Base-by-base conservation (phyloP, 1,284 basidiomycete species). In the Sanghuangporus sanghuang region DNA sequence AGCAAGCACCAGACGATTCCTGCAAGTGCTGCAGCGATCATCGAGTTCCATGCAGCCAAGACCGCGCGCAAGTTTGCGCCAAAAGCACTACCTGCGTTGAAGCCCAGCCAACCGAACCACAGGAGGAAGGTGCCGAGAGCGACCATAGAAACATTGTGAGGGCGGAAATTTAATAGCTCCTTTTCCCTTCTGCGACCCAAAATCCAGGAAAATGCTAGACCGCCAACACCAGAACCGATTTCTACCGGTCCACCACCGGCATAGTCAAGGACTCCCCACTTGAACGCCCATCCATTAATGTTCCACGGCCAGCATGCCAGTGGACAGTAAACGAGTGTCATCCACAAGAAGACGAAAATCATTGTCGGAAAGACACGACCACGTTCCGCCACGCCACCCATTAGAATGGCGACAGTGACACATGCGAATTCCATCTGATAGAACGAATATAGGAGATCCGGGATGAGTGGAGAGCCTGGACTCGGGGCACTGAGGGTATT, bases 231-330 rank as follows among this genome's bases (percentile, higher is more conserved):
- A 63, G 92, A 95, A 57, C 90, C 90, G 68, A 97, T 94, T 75
- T 98, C 94, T 70, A 97, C 93, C 38, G 95, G 95, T 7, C 93
- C 93, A 50, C 95, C 95, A 57, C 95, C 87, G 59, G 89, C 87
- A 70, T 88, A 95, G 76, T 97, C 95, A 52, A 95, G 81, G 7
- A 95, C 92, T 27, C 95, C 94, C 89, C 92, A 95, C 69, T 88
- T 90, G 75, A 85, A 87, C 0, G 85, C 95, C 95, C 95, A 98
- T 8, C 95, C 95, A 67, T 87, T 85, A 0, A 78, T 71, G 59
- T 81, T 82, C 90, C 92, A 93, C 32, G 85, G 83, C 90, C 90
- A 91, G 71, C 83, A 86, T 4, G 88, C 88, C 52, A 94, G 77
- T 0, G 91, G 90, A 69, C 90, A 92, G 72, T 95, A 95, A 2